Conservation (phyloP, 768 basidiomycete genomes). For the Tephrocybe sp. region DNA sequence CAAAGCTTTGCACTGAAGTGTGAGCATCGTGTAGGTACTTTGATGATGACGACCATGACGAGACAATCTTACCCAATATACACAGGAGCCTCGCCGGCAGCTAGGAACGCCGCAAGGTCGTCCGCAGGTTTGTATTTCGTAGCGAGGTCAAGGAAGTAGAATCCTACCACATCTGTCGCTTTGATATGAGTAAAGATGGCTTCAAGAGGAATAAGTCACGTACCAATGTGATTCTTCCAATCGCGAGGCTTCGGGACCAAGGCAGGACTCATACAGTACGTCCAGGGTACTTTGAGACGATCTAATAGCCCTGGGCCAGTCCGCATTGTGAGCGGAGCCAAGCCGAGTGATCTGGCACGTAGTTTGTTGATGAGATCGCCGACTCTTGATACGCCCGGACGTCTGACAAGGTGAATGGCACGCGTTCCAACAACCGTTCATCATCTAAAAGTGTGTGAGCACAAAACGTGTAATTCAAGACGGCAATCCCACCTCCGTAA, state of each 20-base stretch:
- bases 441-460: slow-evolving; percentile 39
- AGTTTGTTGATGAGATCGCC: slow-evolving; percentile 63
- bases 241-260: slow-evolving; percentile 61
- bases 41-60: too few relatives aligned
- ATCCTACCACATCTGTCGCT: slow-evolving; percentile 58
- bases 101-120: slow-evolving; percentile 50
- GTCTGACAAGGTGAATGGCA: slow-evolving; percentile 47
- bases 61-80: slow-evolving; percentile 59
- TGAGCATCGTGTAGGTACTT: not conserved
- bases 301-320: slow-evolving; percentile 55
- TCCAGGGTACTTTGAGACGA: slow-evolving; percentile 56
- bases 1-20: slow-evolving; percentile 42
- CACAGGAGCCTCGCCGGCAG: slow-evolving; percentile 49
- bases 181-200: not conserved
- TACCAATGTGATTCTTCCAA: slow-evolving; percentile 65
- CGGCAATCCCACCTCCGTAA: slow-evolving; percentile 36
- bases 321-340: slow-evolving; percentile 45
- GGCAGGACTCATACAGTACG: slow-evolving; percentile 61
- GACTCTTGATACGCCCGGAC: slow-evolving; percentile 44
- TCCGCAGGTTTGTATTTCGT: slow-evolving; percentile 45
- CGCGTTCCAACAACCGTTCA: slow-evolving; percentile 58
- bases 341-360: slow-evolving; percentile 45
- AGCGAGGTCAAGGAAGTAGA: slow-evolving; percentile 60
- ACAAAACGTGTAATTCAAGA: not conserved
- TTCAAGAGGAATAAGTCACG: slow-evolving; percentile 5